phyloP scores from a whole-genome alignment of 1,139 yeast genomes.

The Candida tropicalis region DNA sequence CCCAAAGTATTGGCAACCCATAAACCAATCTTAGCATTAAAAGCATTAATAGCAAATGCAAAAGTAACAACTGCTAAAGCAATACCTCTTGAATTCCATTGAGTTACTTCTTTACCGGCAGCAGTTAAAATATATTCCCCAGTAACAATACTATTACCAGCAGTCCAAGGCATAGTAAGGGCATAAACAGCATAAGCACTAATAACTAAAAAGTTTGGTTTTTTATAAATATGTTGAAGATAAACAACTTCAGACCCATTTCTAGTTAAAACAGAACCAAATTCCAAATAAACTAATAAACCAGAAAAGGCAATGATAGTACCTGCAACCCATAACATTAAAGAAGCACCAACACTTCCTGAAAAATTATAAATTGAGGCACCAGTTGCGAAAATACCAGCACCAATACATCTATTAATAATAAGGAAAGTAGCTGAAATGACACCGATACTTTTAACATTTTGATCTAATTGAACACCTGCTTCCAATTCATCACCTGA shows the following conservation, averaged over 20 bases:
- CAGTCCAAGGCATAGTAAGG: slow-evolving; percentile 83
- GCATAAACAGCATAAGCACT: slow-evolving; percentile 78
- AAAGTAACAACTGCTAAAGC: slow-evolving; percentile 76
- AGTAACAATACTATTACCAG: slow-evolving; percentile 64
- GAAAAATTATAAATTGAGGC: slow-evolving; percentile 69
- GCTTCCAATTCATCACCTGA: slow-evolving; percentile 27
- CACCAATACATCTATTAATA: slow-evolving; percentile 82
- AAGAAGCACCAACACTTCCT: slow-evolving; percentile 76
- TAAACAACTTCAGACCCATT: slow-evolving; percentile 91
- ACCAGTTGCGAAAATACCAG: slow-evolving; percentile 86
- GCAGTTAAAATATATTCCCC: slow-evolving; percentile 63
- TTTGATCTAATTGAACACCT: slow-evolving; percentile 50
- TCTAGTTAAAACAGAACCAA: slow-evolving; percentile 81
- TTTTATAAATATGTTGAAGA: slow-evolving; percentile 68
- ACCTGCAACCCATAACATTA: slow-evolving; percentile 79
- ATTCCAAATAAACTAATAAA: slow-evolving; percentile 76
- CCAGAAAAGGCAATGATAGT: slow-evolving; percentile 75
- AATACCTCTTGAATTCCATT: slow-evolving; percentile 77
- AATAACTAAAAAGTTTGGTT: slow-evolving; percentile 70
- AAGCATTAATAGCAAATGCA: slow-evolving; percentile 65
- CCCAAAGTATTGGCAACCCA: slow-evolving; percentile 71
- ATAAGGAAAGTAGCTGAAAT: slow-evolving; percentile 70
- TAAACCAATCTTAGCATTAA: slow-evolving; percentile 66
- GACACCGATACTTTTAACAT: slow-evolving; percentile 61
- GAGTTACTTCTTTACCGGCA: slow-evolving; percentile 65